Evolutionary conservation across 192 early-diverging fungal genomes (phyloP).

Genomic region (Umbelopsis sp.): DNA sequence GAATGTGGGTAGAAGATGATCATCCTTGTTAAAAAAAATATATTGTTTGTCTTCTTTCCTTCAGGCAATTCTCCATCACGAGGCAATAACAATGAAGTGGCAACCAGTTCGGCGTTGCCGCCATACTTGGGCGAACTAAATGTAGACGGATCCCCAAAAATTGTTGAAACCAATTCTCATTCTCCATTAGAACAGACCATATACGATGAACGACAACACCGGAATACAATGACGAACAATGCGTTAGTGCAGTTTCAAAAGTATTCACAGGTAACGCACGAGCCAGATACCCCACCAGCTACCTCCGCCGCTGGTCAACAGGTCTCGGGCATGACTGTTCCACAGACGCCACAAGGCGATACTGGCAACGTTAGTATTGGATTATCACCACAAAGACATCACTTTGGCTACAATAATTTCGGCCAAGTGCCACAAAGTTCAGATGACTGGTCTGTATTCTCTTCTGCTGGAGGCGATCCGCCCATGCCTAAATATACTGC

Average conservation of each 20-base stretch:
- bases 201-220: not conserved
- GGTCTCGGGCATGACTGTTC: slow-evolving; percentile 13
- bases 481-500: slow-evolving; percentile 3
- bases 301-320: not conserved
- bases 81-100: slow-evolving; percentile 15
- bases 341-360: slow-evolving; percentile 8
- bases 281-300: not conserved
- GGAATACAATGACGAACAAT: not conserved
- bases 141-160: slow-evolving; percentile 4
- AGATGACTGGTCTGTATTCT: not conserved
- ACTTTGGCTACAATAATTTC: slow-evolving; percentile 5
- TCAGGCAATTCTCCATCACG: slow-evolving; percentile 11
- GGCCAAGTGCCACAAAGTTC: not conserved
- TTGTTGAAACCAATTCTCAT: not conserved
- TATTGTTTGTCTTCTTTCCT: not conserved
- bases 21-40: too few species aligned
- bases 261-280: slow-evolving; percentile 1
- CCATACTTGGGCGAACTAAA: not conserved
- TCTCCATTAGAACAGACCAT: not conserved
- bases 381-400: slow-evolving; percentile 6
- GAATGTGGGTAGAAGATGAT: too few species aligned
- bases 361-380: slow-evolving; percentile 5
- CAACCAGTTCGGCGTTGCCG: not conserved
- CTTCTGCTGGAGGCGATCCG: not conserved
- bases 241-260: slow-evolving; percentile 14